Evolutionary conservation across 169 alveolate genomes (phyloP).

Genomic region (Theileria sp.): DNA sequence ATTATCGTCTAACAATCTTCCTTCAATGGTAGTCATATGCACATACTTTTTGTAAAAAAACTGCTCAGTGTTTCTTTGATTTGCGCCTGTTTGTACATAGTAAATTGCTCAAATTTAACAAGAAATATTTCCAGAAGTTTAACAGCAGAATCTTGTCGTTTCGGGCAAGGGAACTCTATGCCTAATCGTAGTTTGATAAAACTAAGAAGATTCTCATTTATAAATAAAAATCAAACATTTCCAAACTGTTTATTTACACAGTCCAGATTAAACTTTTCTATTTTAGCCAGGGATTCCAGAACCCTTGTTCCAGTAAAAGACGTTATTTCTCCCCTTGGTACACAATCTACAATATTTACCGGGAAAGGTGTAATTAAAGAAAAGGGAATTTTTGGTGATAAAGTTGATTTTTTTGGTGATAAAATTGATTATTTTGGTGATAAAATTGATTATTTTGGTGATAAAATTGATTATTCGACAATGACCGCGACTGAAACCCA

Average conservation of each 20-base stretch:
- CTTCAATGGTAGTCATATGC: constrained; percentile 11
- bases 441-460: background rate
- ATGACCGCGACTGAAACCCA: constrained; percentile 25
- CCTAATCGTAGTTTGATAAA: background rate
- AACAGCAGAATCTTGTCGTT: background rate
- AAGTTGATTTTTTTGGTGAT: background rate
- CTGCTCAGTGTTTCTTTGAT: background rate
- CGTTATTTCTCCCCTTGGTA: background rate
- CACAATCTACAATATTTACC: background rate
- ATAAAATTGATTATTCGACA: background rate
- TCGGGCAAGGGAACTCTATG: constrained; percentile 6
- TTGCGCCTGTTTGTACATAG: background rate
- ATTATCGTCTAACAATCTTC: constrained; percentile 1
- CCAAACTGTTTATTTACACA: background rate
- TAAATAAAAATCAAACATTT: background rate
- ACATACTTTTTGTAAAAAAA: background rate
- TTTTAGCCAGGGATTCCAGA: background rate
- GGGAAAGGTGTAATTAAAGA: background rate
- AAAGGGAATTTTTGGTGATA: background rate
- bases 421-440: background rate
- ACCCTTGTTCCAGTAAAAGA: background rate
- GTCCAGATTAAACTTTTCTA: background rate
- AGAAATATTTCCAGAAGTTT: background rate
- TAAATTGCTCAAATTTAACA: background rate
- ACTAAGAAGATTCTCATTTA: background rate